Evolutionary conservation across 78 protist genomes (phyloP).

Genomic region (Dictyostelium intermedium): DNA sequence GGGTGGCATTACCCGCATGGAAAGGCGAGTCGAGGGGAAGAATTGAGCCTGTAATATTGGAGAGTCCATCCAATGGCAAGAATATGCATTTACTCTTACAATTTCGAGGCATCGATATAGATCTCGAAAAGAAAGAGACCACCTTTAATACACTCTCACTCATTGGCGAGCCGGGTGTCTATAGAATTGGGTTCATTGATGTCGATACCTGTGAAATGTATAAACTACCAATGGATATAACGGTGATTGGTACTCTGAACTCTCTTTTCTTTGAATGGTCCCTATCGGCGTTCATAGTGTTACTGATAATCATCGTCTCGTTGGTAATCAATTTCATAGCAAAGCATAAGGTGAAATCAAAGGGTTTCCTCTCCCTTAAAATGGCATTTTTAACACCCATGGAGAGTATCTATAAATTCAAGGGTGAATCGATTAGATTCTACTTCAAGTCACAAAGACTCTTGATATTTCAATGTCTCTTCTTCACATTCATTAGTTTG

Average conservation of each 20-base stretch:
- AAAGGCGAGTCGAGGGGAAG: neutral
- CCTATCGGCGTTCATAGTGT: neutral
- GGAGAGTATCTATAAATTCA: neutral
- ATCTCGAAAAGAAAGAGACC: neutral
- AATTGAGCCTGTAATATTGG: slow-evolving; percentile 36
- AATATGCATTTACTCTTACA: neutral
- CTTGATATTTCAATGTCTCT: neutral
- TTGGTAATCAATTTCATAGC: neutral
- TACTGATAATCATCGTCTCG: neutral
- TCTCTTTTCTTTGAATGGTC: neutral
- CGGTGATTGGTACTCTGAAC: neutral
- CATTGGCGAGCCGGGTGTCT: slow-evolving; percentile 31
- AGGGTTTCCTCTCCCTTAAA: neutral
- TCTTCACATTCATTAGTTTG: neutral
- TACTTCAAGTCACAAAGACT: slow-evolving; percentile 33
- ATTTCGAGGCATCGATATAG: neutral
- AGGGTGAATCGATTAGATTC: slow-evolving; percentile 2
- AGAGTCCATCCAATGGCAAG: neutral
- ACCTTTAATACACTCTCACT: neutral
- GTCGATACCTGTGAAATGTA: slow-evolving; percentile 32
- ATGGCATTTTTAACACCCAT: neutral
- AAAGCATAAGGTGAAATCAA: neutral
- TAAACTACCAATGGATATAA: neutral
- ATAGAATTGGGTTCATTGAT: slow-evolving; percentile 51
- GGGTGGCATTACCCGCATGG: neutral